Percentiles rank a stretch among this genome's conserved stretches.
Evolutionary conservation across 2,329 filamentous ascomycete species (phyloP).

Genomic region (Diplodia scrobiculata): DNA sequence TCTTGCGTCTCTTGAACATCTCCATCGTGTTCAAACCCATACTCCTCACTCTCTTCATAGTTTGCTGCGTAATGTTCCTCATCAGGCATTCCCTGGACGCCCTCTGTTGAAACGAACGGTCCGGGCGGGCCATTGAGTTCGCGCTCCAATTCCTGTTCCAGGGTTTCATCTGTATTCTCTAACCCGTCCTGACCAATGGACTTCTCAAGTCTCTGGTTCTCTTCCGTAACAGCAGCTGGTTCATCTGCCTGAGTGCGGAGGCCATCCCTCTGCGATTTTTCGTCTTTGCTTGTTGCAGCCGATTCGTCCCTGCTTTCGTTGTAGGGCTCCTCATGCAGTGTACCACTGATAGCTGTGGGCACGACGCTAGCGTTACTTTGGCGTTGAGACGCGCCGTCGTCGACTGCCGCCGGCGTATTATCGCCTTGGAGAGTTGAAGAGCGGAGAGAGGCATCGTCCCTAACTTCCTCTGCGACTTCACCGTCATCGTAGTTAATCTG

Average conservation of each 20-base stretch:
- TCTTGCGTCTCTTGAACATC: slow-evolving; percentile 9
- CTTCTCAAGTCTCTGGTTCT: neutral
- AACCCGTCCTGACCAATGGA: neutral
- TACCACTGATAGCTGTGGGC: neutral
- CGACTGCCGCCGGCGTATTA: slow-evolving; percentile 33
- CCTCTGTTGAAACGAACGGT: neutral
- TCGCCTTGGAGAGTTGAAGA: slow-evolving; percentile 44
- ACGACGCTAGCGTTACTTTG: neutral
- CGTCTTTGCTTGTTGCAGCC: neutral
- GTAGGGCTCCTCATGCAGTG: neutral
- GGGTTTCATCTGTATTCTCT: neutral
- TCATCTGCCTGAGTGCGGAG: neutral
- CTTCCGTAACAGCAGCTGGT: neutral
- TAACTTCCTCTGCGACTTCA: slow-evolving; percentile 38
- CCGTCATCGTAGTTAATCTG: slow-evolving; percentile 57
- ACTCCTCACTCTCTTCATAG: slow-evolving; percentile 10
- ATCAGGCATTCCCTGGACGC: neutral
- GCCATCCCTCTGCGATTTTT: neutral
- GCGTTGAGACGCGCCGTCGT: neutral
- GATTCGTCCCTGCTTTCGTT: neutral
- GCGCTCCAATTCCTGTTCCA: slow-evolving; percentile 19
- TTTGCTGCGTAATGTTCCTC: neutral
- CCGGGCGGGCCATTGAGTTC: slow-evolving; percentile 4
- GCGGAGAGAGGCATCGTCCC: slow-evolving; percentile 35
- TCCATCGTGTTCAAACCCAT: slow-evolving; percentile 1